Base-by-base conservation (phyloP, 2,329 filamentous ascomycete genomes). In the Shiraia sp. region DNA sequence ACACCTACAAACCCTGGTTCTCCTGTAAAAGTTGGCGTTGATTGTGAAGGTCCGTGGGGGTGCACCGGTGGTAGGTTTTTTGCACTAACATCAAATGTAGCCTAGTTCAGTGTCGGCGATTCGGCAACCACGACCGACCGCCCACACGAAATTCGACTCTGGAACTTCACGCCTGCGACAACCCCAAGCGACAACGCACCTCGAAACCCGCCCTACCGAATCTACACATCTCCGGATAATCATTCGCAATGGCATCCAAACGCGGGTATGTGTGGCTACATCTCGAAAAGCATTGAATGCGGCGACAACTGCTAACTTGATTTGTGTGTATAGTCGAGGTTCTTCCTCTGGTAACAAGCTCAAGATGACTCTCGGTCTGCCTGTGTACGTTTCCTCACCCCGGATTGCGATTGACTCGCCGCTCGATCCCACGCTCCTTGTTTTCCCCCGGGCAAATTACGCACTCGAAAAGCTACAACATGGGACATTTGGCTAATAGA, bases 301-400 rank as follows among this genome's bases (percentile, higher is more conserved):
- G 25, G n/a, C n/a, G 2, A 16, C 22, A 14, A 10, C n/a, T 2
- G 57, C 63, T 71, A 57, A 69, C 51, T n/a, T 40, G 19, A 22
- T 22, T 22, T 22, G 19, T 22, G 28, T 17, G 33, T 25, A 63
- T 61, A 82, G 80, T 75, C 79, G 82, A 71, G 80, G 90, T 84
- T 88, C 87, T 88, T 87, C 90, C 83, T 88, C 91, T 73, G 93
- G 93, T 85, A 95, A 95, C 88, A 99, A 99, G 88, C 88, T 97
- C 72, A 97, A 96, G 88, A 99, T 99, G 93, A 96, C 93, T 77
- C 90, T 99, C 79, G 93, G 90, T 96, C 90, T 99, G 72, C 93
- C 93, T 79, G 90, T 96, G 91, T 96, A 95, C 77, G 90, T 88
- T n/a, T 49, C 36, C 42, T 22, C 19, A 22, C 19, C 44, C 41